Conservation (phyloP, 2,329 filamentous ascomycete species). For the Colletotrichum sojae region DNA sequence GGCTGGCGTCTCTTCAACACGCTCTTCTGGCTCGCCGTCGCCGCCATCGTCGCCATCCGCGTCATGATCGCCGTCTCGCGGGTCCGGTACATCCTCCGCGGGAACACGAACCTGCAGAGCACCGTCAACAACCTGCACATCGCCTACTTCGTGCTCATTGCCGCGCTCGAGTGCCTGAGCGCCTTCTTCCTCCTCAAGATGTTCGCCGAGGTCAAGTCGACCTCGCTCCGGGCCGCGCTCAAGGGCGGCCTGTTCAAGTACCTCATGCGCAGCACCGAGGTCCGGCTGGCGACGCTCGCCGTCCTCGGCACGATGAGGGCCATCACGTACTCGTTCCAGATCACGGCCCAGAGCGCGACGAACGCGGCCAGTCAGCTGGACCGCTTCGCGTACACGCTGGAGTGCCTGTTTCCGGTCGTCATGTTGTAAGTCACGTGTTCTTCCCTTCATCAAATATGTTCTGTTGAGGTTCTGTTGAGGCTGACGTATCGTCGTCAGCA, state of each 20-base stretch:
- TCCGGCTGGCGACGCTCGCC: constrained; percentile 55
- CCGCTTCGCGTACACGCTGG: constrained; percentile 57
- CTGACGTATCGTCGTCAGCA: constrained; percentile 38
- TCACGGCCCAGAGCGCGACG: constrained; percentile 53
- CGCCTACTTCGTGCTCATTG: constrained; percentile 58
- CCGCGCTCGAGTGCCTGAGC: constrained; percentile 56
- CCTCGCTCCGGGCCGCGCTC: constrained; percentile 49
- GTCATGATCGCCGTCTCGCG: constrained; percentile 53
- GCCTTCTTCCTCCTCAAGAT: constrained; percentile 56
- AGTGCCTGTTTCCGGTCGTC: constrained; percentile 58
- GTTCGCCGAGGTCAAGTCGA: constrained; percentile 51
- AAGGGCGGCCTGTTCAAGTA: constrained; percentile 53
- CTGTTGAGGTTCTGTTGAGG: too few species aligned
- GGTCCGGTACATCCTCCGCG: constrained; percentile 48
- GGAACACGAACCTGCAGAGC: constrained; percentile 44
- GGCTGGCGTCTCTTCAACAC: constrained; percentile 60
- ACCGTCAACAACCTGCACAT: constrained; percentile 57
- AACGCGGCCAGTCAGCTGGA: constrained; percentile 55
- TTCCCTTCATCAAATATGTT: background rate
- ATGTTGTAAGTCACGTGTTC: constrained; percentile 52
- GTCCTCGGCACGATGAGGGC: constrained; percentile 56
- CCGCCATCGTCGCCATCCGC: constrained; percentile 65
- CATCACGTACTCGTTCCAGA: constrained; percentile 58
- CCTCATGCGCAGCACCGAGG: constrained; percentile 57
- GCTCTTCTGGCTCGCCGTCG: constrained; percentile 71